phyloP scores from a whole-genome alignment of 179 eudicot species.

The Vitellaria paradoxa region DNA sequence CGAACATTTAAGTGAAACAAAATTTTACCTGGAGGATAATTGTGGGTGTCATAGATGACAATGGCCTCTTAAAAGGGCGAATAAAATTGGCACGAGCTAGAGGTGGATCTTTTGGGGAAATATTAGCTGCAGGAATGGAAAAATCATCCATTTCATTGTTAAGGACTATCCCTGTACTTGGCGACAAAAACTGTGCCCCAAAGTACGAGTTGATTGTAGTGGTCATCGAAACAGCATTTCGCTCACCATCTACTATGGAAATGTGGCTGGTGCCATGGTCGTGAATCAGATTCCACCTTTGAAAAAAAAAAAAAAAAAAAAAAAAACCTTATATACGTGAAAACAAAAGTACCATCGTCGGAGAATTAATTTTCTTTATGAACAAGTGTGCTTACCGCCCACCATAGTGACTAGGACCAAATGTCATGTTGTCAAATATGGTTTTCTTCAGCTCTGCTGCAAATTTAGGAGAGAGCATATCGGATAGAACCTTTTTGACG shows the following conservation, averaged over 20 bases:
- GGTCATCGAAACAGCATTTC: conserved; percentile 28
- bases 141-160: conserved; percentile 30
- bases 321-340: not conserved
- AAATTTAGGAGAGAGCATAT: conserved; percentile 34
- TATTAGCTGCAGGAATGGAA: conserved; percentile 15
- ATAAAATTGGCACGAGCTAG: conserved; percentile 22
- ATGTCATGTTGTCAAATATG: conserved; percentile 36
- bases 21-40: conserved; percentile 15
- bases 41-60: conserved; percentile 22
- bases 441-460: conserved; percentile 31
- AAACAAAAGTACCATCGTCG: not conserved
- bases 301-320: not conserved
- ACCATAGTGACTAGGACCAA: conserved; percentile 32
- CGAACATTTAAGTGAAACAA: not conserved
- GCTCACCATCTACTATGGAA: conserved; percentile 15
- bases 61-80: conserved; percentile 20
- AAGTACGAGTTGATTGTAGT: conserved; percentile 19
- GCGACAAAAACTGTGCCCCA: conserved; percentile 18
- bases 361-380: no score
- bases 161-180: conserved; percentile 20
- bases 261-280: conserved; percentile 28
- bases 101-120: conserved; percentile 7
- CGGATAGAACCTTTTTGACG: conserved; percentile 16
- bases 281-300: conserved; percentile 20
- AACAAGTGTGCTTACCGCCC: conserved; percentile 19